A percentile compares a stretch with the other conserved stretches of the same genome.
phyloP scores from a whole-genome alignment of 345 rosid species.

The Ceriops zippeliana region DNA sequence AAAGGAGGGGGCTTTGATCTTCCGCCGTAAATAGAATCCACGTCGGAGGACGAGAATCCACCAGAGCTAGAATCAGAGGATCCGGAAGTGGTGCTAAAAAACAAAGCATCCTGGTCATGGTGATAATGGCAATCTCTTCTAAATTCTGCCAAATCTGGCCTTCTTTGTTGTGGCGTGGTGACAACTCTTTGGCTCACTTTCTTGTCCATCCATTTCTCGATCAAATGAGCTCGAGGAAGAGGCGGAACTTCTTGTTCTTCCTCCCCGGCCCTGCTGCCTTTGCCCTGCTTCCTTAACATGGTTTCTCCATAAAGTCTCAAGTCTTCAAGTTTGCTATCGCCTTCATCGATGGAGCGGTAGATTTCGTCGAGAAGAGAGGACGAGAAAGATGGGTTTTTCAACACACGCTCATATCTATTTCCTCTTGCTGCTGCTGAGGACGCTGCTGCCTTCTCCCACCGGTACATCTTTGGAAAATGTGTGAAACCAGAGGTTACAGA shows the following conservation, averaged over 20 bases:
- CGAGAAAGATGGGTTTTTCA: constrained; percentile 73
- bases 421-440: constrained; percentile 11
- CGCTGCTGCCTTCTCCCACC: constrained; percentile 33
- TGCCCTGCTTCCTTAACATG: constrained; percentile 33
- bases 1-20: constrained; percentile 39
- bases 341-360: constrained; percentile 72
- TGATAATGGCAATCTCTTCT: constrained; percentile 29
- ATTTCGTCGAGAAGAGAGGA: constrained; percentile 87
- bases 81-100: constrained; percentile 63
- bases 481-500: background rate
- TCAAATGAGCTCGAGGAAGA: constrained; percentile 34
- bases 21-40: constrained; percentile 46
- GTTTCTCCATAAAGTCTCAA: constrained; percentile 40
- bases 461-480: constrained; percentile 30
- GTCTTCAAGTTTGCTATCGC: constrained; percentile 31
- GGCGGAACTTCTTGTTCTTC: constrained; percentile 22
- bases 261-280: constrained; percentile 9
- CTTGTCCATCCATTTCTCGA: constrained; percentile 42
- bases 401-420: constrained; percentile 18
- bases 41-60: constrained; percentile 79
- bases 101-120: constrained; percentile 37
- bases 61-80: constrained; percentile 77
- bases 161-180: background rate
- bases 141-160: constrained; percentile 28
- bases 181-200: constrained; percentile 24